phyloP scores from a whole-genome alignment of 2,329 filamentous ascomycete genomes.

The Pezicula radicicola region DNA sequence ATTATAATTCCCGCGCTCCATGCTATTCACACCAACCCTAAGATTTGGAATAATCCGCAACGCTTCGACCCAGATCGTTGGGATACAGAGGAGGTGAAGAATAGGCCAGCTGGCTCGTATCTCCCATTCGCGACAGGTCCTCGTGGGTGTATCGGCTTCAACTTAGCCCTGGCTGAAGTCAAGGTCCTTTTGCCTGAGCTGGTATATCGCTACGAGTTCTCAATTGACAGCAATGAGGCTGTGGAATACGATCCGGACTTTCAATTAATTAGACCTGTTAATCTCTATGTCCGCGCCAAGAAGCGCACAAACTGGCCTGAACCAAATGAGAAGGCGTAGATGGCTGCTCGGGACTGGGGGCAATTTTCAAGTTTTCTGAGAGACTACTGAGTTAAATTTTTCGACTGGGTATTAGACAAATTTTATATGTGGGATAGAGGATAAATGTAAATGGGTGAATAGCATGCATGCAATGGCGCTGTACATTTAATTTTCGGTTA shows the following conservation, averaged over 20 bases:
- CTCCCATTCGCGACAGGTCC: slow-evolving; percentile 34
- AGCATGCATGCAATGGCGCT: too few relatives aligned
- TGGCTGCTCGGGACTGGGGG: neutral
- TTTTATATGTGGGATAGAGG: too few relatives aligned
- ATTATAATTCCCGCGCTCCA: slow-evolving; percentile 18
- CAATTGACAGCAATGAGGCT: slow-evolving; percentile 26
- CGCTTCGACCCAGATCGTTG: slow-evolving; percentile 19
- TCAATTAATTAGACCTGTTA: slow-evolving; percentile 35
- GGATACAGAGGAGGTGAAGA: slow-evolving; percentile 14
- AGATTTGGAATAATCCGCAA: slow-evolving; percentile 14
- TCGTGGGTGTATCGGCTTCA: slow-evolving; percentile 37
- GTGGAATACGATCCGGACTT: slow-evolving; percentile 38
- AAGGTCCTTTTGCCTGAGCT: slow-evolving; percentile 34
- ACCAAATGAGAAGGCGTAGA: neutral
- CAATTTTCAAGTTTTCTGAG: neutral
- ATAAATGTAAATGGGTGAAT: too few relatives aligned
- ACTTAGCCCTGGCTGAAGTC: slow-evolving; percentile 36
- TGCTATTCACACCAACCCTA: slow-evolving; percentile 18
- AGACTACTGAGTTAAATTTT: too few relatives aligned
- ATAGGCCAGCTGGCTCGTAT: slow-evolving; percentile 23
- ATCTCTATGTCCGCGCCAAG: slow-evolving; percentile 28
- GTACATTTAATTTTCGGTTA: too few relatives aligned
- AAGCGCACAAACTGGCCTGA: slow-evolving; percentile 17
- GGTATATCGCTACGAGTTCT: slow-evolving; percentile 34
- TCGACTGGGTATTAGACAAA: too few relatives aligned